Evolutionary conservation across 2,329 filamentous ascomycete species (phyloP).

Genomic region (Cyphellophora europaea): DNA sequence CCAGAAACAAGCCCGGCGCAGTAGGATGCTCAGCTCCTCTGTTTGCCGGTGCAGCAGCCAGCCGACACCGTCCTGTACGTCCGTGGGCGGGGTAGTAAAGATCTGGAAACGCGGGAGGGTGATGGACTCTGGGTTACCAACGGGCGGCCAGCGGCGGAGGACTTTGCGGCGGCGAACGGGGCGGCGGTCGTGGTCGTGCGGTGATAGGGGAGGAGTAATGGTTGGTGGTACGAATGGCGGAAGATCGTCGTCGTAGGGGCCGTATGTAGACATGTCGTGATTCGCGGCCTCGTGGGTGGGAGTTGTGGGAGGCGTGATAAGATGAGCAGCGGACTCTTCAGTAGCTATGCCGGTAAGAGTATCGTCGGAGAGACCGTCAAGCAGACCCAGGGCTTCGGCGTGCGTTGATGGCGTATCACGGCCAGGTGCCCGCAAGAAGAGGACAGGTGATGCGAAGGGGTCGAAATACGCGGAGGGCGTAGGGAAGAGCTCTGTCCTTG

Average conservation of each 20-base stretch:
- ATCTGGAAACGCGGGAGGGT: conserved; percentile 13
- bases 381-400: conserved; percentile 8
- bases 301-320: background rate
- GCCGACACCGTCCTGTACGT: conserved; percentile 4
- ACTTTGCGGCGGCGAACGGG: conserved; percentile 14
- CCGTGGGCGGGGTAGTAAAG: conserved; percentile 6
- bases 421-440: conserved; percentile 33
- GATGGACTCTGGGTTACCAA: conserved; percentile 11
- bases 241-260: conserved; percentile 7
- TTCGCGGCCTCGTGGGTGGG: conserved; percentile 2
- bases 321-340: conserved; percentile 1
- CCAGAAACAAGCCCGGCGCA: conserved; percentile 35
- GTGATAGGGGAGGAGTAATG: background rate
- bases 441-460: conserved; percentile 31
- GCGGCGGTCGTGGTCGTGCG: background rate
- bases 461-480: conserved; percentile 32
- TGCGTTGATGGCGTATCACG: conserved; percentile 24
- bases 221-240: conserved; percentile 1
- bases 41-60: conserved; percentile 28
- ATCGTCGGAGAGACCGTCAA: no score
- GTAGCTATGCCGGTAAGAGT: background rate
- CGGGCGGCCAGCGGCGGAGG: conserved; percentile 15
- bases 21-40: conserved; percentile 30
- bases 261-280: conserved; percentile 2
- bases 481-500: conserved; percentile 27